Evolutionary conservation across 768 basidiomycete genomes (phyloP), one percentile per base, ranked within the genome.

Genomic region (Lanmaoa pseudosensibilis): DNA sequence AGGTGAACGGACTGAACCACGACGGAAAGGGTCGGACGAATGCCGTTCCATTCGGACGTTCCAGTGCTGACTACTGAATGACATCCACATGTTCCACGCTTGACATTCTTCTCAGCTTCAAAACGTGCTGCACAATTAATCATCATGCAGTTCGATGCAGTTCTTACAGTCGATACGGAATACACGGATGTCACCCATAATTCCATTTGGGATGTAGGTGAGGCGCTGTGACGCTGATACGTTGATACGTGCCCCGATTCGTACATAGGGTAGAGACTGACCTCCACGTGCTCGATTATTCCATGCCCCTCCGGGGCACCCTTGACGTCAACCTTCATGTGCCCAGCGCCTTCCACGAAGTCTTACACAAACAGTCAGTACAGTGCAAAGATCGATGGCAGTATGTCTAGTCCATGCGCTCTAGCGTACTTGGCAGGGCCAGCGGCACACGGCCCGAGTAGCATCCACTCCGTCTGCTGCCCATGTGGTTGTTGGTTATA

Each of bases 401-500:
- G 8, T 0, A 27, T 18, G 43, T 18, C 30, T 12, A 3, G 16
- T 5, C 3, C 49, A 33, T 5, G 46, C 55, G 19, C 49, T 56
- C 55, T 56, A 6, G 36, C 1, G 7, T 5, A 32, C 37, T 0
- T 3, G 4, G 30, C 36, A 4, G 1, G n/a, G 0, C 43, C 50
- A 10, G 21, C 37, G 2, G 50, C 44, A 0, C 38, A 3, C 44
- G 46, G 9, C 44, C 27, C 37, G 13, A 52, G 56, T 3, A 54
- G 32, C 52, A 57, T 47, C 46, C 53, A 46, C 52, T 36, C 52
- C 19, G 40, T 52, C n/a, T 13, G 15, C n/a, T 37, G 10, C 56
- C 50, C 15, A 12, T 18, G 5, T 0, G 0, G n/a, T 3, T 2
- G 27, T 33, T 21, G 4, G 5, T 25, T 21, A 37, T 25, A 34